phyloP scores from a whole-genome alignment of 2,329 filamentous ascomycete species.

The Berkeleyomyces rouxiae region DNA sequence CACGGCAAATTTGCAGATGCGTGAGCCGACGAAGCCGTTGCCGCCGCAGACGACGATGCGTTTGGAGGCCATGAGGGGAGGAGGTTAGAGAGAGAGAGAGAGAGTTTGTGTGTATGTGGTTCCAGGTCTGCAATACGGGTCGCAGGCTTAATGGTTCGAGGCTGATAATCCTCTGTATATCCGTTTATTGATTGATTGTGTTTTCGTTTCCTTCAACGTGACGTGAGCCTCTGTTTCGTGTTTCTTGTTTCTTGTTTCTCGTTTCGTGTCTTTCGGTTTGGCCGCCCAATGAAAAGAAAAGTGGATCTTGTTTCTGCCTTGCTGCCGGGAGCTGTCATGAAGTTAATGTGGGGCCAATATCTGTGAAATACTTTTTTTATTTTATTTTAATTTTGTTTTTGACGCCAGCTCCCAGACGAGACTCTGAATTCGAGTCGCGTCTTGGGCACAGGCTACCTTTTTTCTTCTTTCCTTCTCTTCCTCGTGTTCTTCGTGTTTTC shows the following conservation, averaged over 20 bases:
- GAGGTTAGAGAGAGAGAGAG: neutral
- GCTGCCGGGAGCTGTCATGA: no score
- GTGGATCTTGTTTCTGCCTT: no score
- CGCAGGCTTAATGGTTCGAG: no score
- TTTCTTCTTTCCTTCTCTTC: no score
- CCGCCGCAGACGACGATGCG: constrained; percentile 82
- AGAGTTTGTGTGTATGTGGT: neutral
- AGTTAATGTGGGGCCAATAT: no score
- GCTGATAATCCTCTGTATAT: neutral
- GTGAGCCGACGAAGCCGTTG: constrained; percentile 73
- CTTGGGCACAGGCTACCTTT: no score
- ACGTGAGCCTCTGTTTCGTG: neutral
- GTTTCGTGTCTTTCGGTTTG: neutral
- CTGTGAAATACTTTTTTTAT: no score
- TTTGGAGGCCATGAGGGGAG: constrained; percentile 43
- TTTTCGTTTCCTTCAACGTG: neutral
- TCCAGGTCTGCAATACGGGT: neutral
- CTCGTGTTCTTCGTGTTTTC: no score
- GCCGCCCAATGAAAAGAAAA: no score
- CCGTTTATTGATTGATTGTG: neutral
- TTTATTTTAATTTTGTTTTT: no score
- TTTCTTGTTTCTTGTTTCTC: neutral
- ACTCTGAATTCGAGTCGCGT: no score
- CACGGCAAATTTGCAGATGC: constrained; percentile 83
- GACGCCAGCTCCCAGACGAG: no score